A percentile compares a stretch with the other conserved stretches of the same genome.
Conservation (phyloP, 352 stramenopile species). For the Detonula confervacea region DNA sequence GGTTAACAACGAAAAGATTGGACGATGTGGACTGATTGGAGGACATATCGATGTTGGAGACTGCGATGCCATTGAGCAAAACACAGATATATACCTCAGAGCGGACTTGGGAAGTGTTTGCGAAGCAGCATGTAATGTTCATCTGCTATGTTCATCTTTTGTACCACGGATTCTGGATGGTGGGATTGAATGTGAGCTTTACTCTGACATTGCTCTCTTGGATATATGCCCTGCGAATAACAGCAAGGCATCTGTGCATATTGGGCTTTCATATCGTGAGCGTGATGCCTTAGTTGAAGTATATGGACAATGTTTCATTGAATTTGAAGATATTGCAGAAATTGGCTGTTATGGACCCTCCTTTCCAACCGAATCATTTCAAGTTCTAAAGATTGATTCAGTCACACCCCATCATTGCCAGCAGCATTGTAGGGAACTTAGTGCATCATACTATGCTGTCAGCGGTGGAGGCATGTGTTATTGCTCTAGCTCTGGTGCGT, state of each 20-base stretch:
- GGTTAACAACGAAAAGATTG: constrained; percentile 13
- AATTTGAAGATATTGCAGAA: constrained; percentile 32
- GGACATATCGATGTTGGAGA: constrained; percentile 3
- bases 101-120: constrained; percentile 14
- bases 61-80: constrained; percentile 19
- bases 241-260: constrained; percentile 9
- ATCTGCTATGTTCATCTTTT: constrained; percentile 18
- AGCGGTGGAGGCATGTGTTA: constrained; percentile 14
- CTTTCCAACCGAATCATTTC: not conserved
- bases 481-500: constrained; percentile 7
- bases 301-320: constrained; percentile 20
- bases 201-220: constrained; percentile 31
- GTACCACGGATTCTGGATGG: not conserved
- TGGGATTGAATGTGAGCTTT: constrained; percentile 1
- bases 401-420: constrained; percentile 30
- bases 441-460: constrained; percentile 26
- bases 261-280: constrained; percentile 28
- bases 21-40: constrained; percentile 8
- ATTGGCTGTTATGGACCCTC: constrained; percentile 16
- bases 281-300: constrained; percentile 35
- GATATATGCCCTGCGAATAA: constrained; percentile 10
- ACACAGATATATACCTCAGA: constrained; percentile 13
- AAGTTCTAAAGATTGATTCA: not conserved
- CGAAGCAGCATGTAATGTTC: constrained; percentile 11
- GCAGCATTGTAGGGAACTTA: constrained; percentile 11